These are phyloP conservation scores for Nicotiana obtusifolia DNA, from an alignment of 257 asterid species.

Conservation along the genomic window DNA sequence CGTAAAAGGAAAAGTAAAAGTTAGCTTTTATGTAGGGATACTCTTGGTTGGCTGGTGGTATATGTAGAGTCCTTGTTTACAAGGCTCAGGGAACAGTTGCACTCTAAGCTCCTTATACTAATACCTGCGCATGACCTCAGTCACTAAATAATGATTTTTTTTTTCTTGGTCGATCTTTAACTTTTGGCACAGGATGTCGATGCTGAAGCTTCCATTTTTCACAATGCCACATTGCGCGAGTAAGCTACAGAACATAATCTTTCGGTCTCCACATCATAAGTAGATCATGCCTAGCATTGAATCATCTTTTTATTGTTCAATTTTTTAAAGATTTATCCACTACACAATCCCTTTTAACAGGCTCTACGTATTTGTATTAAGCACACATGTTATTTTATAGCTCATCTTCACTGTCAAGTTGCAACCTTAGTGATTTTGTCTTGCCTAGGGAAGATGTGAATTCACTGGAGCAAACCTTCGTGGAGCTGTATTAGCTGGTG, in stretches of 20 bases:
- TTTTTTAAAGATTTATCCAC: neutral
- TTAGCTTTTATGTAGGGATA: neutral
- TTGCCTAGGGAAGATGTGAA: conserved; percentile 77
- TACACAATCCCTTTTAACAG: neutral
- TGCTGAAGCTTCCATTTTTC: conserved; percentile 89
- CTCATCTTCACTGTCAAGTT: conserved; percentile 3
- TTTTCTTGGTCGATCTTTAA: conserved; percentile 12
- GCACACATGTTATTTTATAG: neutral
- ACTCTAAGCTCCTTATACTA: neutral
- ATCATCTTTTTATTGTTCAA: neutral
- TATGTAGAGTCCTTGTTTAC: neutral
- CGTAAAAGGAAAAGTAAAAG: neutral
- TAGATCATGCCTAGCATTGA: neutral
- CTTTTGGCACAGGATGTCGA: conserved; percentile 70
- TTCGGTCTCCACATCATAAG: conserved; percentile 4
- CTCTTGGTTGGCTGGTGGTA: conserved; percentile 3
- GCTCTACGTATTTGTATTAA: neutral
- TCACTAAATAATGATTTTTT: neutral
- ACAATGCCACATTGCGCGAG: conserved; percentile 90
- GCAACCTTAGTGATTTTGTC: conserved; percentile 19
- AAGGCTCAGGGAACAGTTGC: neutral
- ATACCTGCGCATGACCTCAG: neutral
- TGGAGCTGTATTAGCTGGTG: conserved; percentile 87
- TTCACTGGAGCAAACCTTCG: conserved; percentile 97
- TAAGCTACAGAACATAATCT: conserved; percentile 30